Conservation (phyloP, 495 filamentous ascomycete genomes). For the Hamigera avellanea region DNA sequence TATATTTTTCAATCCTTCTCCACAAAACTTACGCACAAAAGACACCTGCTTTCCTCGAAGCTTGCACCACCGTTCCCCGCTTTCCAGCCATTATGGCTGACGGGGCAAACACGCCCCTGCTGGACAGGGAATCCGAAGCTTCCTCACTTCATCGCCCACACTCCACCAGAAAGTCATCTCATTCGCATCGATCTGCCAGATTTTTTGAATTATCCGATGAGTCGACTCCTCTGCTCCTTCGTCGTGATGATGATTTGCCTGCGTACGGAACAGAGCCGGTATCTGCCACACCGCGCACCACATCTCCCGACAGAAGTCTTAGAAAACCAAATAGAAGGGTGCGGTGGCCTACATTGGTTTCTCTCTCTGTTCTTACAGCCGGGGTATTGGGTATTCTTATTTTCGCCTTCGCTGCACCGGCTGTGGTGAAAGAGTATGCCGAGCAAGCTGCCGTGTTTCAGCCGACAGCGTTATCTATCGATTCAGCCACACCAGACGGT, state of each 20-base stretch:
- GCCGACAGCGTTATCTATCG: constrained; percentile 69
- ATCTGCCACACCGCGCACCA: constrained; percentile 7
- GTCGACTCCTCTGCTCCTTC: constrained; percentile 31
- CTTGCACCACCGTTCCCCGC: neutral
- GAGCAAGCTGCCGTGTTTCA: constrained; percentile 71
- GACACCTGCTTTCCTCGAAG: no score
- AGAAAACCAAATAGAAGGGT: constrained; percentile 19
- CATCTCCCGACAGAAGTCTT: constrained; percentile 4
- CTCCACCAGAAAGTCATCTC: constrained; percentile 3
- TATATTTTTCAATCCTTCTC: no score
- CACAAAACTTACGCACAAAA: no score
- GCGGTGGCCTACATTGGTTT: constrained; percentile 48
- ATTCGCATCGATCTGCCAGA: constrained; percentile 7
- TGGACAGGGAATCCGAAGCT: constrained; percentile 14
- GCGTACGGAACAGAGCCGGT: constrained; percentile 22
- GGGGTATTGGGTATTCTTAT: constrained; percentile 38
- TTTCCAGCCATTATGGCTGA: constrained; percentile 21
- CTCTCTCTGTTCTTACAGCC: constrained; percentile 35
- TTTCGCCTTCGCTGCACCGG: constrained; percentile 69
- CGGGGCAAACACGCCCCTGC: constrained; percentile 20
- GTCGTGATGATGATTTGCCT: constrained; percentile 21
- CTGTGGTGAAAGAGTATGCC: constrained; percentile 71
- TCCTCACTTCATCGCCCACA: constrained; percentile 9
- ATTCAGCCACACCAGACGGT: constrained; percentile 67
- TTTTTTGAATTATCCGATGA: constrained; percentile 29